A percentile compares a stretch with the other conserved stretches of the same genome.
Evolutionary conservation across 345 rosid species (phyloP).

Genomic region (Rhodomyrtus tomentosa): DNA sequence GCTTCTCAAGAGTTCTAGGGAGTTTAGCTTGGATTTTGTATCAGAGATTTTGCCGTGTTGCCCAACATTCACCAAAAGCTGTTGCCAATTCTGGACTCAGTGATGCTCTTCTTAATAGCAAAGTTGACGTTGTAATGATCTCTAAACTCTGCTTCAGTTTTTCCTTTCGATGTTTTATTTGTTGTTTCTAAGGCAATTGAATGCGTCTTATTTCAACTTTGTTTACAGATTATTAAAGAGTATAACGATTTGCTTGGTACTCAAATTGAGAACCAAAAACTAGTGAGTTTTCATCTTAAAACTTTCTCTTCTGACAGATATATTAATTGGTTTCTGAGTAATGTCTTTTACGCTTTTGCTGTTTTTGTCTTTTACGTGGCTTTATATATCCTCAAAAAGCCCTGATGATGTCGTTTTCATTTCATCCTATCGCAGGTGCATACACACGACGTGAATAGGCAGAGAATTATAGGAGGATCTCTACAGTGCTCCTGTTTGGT

Average conservation of each 20-base stretch:
- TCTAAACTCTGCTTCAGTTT: neutral
- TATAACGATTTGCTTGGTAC: constrained; percentile 78
- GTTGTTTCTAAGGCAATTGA: neutral
- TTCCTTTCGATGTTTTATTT: neutral
- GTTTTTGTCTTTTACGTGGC: too few species aligned
- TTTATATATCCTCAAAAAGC: too few species aligned
- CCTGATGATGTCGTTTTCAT: too few species aligned
- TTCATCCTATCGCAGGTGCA: too few species aligned
- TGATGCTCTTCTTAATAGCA: constrained; percentile 69
- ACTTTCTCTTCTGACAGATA: neutral
- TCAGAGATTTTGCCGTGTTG: too few species aligned
- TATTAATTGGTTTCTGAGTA: neutral
- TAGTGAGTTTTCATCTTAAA: constrained; percentile 39
- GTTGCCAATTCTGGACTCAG: constrained; percentile 49
- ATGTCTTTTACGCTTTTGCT: too few species aligned
- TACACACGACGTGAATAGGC: constrained; percentile 62
- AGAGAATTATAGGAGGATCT: too few species aligned
- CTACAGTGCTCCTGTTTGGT: neutral
- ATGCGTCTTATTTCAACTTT: neutral
- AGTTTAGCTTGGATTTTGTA: too few species aligned
- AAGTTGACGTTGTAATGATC: constrained; percentile 63
- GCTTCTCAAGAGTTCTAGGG: too few species aligned
- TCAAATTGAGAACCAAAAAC: constrained; percentile 87
- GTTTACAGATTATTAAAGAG: constrained; percentile 65
- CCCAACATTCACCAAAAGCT: too few species aligned